phyloP scores from a whole-genome alignment of 192 early-diverging fungal species.

The Coemansia sp. region DNA sequence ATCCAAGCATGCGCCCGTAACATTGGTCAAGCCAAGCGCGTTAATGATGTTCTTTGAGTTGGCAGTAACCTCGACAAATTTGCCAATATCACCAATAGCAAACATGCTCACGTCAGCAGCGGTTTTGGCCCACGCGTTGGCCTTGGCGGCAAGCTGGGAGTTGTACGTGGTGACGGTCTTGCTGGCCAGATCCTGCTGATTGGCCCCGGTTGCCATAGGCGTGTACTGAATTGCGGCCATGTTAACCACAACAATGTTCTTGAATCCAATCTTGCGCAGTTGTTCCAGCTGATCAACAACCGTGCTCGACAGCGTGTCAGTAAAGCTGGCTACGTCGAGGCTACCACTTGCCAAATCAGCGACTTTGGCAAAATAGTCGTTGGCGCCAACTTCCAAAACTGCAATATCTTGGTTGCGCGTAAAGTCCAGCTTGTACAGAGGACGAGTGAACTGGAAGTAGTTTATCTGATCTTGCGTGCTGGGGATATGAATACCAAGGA shows the following conservation, averaged over 20 bases:
- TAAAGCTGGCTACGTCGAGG: conserved; percentile 14
- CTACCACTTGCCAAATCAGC: background rate
- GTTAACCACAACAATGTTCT: conserved; percentile 31
- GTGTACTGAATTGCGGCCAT: conserved; percentile 39
- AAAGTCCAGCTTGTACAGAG: conserved; percentile 9
- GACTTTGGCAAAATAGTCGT: conserved; percentile 31
- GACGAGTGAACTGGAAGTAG: conserved; percentile 27
- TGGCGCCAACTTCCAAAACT: conserved; percentile 30
- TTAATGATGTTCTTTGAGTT: conserved; percentile 9
- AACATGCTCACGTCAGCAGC: conserved; percentile 6
- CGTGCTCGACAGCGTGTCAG: conserved; percentile 10
- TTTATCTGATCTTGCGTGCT: conserved; percentile 40
- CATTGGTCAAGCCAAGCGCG: conserved; percentile 27
- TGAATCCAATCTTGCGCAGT: conserved; percentile 27
- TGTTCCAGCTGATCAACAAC: conserved; percentile 32
- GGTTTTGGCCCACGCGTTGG: conserved; percentile 18
- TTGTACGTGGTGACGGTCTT: conserved; percentile 11
- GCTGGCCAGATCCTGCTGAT: background rate
- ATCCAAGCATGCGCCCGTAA: conserved; percentile 12
- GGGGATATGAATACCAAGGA: conserved; percentile 22
- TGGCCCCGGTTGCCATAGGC: conserved; percentile 7
- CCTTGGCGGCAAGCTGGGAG: conserved; percentile 10
- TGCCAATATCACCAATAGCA: conserved; percentile 21
- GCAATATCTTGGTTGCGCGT: conserved; percentile 24
- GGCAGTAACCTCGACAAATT: conserved; percentile 20